These are phyloP conservation scores for Colletotrichum noveboracense DNA, from an alignment of 2,329 filamentous ascomycete genomes.

Conservation along the genomic window DNA sequence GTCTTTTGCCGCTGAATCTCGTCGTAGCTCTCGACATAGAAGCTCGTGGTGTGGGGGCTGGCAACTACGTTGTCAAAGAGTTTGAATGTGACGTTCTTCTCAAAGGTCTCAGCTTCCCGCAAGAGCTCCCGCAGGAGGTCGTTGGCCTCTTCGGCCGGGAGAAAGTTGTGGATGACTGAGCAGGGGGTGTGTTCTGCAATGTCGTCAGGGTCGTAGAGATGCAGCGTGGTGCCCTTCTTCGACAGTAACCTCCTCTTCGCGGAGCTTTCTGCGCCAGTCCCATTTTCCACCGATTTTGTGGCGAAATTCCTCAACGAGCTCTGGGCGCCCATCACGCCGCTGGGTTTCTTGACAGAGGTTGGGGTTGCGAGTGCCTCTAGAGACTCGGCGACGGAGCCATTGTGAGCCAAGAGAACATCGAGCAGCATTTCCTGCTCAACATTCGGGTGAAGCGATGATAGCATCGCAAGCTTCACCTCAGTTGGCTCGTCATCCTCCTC, in stretches of 20 bases:
- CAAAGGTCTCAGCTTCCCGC: constrained; percentile 73
- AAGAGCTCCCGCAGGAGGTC: constrained; percentile 78
- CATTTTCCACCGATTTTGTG: not conserved
- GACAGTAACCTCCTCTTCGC: constrained; percentile 62
- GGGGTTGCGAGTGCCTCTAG: constrained; percentile 56
- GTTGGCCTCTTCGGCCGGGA: constrained; percentile 75
- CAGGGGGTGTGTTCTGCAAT: constrained; percentile 86
- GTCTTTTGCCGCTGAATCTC: constrained; percentile 74
- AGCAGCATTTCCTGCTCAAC: constrained; percentile 72
- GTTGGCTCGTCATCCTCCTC: constrained; percentile 74
- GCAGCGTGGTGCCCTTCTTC: constrained; percentile 81
- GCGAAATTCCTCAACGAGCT: constrained; percentile 65
- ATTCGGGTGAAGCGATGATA: constrained; percentile 77
- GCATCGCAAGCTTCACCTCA: constrained; percentile 84
- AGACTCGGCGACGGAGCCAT: constrained; percentile 76
- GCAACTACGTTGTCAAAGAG: constrained; percentile 87
- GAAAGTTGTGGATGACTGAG: constrained; percentile 90
- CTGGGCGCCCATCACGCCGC: constrained; percentile 57
- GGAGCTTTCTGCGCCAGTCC: constrained; percentile 14
- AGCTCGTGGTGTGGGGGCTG: constrained; percentile 82
- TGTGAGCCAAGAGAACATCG: constrained; percentile 77
- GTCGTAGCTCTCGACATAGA: constrained; percentile 79
- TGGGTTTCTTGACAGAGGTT: constrained; percentile 36
- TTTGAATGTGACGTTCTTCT: constrained; percentile 73
- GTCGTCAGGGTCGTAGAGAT: constrained; percentile 82